Conservation (phyloP, 2,329 filamentous ascomycete genomes). For the Macrophomina phaseolina region DNA sequence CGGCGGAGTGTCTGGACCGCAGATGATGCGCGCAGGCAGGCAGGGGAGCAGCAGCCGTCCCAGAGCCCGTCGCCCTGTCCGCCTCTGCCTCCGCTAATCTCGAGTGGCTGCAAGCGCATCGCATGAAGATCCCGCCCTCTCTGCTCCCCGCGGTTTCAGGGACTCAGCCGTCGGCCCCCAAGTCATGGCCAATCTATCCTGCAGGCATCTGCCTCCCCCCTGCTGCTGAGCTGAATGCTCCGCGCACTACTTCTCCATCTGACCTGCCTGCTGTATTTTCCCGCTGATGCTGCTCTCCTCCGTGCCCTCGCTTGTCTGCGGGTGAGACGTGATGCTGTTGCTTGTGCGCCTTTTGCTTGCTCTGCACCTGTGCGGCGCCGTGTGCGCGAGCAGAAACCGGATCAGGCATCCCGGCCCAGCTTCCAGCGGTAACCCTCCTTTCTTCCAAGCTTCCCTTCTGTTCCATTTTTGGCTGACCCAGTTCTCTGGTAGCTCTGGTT, state of each 20-base stretch:
- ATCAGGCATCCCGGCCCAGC: background rate
- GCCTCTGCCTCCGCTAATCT: background rate
- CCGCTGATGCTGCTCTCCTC: background rate
- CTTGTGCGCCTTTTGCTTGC: background rate
- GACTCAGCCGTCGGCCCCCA: background rate
- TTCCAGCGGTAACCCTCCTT: conserved; percentile 10
- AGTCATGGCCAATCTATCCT: conserved; percentile 4
- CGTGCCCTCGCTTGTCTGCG: conserved; percentile 1
- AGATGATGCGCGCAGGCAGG: conserved; percentile 11
- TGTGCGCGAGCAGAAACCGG: conserved; percentile 16
- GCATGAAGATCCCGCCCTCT: conserved; percentile 8
- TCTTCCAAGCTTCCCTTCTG: background rate
- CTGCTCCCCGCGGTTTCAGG: background rate
- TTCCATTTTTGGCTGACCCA: background rate
- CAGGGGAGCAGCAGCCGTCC: background rate
- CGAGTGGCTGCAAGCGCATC: background rate
- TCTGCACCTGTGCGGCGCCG: background rate
- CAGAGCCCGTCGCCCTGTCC: background rate
- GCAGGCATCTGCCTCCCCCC: background rate
- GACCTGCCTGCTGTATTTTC: background rate
- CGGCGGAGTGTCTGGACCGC: conserved; percentile 1
- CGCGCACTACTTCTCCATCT: conserved; percentile 1
- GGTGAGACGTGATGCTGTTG: conserved; percentile 15
- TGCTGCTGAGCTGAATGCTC: conserved; percentile 1
- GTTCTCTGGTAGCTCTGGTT: background rate